These are phyloP conservation scores for Tulasnella sp. DNA, from an alignment of 768 basidiomycete genomes.

Conservation along the genomic window DNA sequence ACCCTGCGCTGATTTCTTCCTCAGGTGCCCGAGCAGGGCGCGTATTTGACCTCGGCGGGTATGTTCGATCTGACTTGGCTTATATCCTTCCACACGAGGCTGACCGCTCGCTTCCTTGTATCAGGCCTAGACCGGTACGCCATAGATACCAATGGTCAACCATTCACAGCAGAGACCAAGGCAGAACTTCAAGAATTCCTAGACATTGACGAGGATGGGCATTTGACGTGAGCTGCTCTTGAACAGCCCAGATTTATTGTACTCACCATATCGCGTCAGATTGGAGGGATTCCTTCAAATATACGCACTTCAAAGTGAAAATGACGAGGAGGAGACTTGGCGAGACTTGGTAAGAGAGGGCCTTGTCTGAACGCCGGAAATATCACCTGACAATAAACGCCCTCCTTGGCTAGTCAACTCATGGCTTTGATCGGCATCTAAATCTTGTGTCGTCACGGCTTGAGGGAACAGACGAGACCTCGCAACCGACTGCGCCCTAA, in stretches of 20 bases:
- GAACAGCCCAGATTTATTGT: neutral
- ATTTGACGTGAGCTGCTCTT: conserved; percentile 46
- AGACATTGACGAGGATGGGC: conserved; percentile 60
- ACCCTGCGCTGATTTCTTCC: neutral
- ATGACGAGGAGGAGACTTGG: conserved; percentile 70
- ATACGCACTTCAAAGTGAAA: conserved; percentile 77
- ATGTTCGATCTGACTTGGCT: neutral
- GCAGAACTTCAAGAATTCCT: conserved; percentile 67
- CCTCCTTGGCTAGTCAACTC: conserved; percentile 41
- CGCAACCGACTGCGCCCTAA: no score
- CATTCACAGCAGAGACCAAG: conserved; percentile 68
- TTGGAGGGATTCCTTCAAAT: conserved; percentile 75
- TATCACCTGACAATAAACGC: neutral
- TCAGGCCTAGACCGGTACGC: conserved; percentile 65
- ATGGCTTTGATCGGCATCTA: conserved; percentile 64
- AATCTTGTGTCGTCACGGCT: conserved; percentile 46
- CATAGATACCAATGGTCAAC: conserved; percentile 67
- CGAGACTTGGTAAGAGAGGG: conserved; percentile 53
- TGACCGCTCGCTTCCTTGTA: conserved; percentile 22
- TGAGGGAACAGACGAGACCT: conserved; percentile 41
- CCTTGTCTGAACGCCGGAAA: neutral
- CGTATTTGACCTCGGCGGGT: neutral
- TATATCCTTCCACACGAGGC: conserved; percentile 19
- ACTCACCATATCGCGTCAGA: conserved; percentile 29
- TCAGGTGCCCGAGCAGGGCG: conserved; percentile 17